Percentiles rank a stretch among this genome's conserved stretches.
phyloP scores from a whole-genome alignment of 2,329 filamentous ascomycete species.

The Coniella lustricola region DNA sequence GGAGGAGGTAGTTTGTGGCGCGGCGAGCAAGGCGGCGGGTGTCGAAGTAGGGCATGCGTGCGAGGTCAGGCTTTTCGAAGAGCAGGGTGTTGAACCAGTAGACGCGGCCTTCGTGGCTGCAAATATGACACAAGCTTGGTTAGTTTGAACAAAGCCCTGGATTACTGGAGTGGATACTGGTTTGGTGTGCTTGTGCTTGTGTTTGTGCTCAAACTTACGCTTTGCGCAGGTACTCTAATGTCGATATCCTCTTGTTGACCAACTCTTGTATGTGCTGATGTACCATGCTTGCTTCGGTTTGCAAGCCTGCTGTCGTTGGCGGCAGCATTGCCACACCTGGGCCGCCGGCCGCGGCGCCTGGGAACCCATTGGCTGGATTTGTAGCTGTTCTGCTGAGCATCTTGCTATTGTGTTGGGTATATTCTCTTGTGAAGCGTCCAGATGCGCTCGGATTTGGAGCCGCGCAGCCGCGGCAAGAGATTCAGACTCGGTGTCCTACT shows the following conservation, averaged over 20 bases:
- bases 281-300: conserved; percentile 41
- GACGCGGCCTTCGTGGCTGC: conserved; percentile 82
- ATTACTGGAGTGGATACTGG: no score
- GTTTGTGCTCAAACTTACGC: conserved; percentile 72
- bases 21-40: conserved; percentile 77
- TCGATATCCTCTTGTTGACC: conserved; percentile 87
- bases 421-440: conserved; percentile 1
- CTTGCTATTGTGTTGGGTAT: conserved; percentile 27
- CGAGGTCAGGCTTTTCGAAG: conserved; percentile 75
- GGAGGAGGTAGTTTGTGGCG: conserved; percentile 86
- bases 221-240: conserved; percentile 85
- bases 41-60: conserved; percentile 79
- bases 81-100: conserved; percentile 99
- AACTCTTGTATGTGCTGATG: conserved; percentile 71
- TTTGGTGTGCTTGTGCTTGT: no score
- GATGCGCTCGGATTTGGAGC: background rate
- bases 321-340: conserved; percentile 22
- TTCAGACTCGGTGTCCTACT: no score
- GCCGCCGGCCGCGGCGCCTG: conserved; percentile 5
- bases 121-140: background rate
- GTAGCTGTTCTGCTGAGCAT: conserved; percentile 39
- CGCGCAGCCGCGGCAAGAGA: background rate
- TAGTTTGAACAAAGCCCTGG: no score
- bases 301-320: conserved; percentile 22
- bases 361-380: conserved; percentile 24